These are phyloP conservation scores for Nicotiana sylvestris DNA, from an alignment of 257 asterid genomes.

Conservation along the genomic window DNA sequence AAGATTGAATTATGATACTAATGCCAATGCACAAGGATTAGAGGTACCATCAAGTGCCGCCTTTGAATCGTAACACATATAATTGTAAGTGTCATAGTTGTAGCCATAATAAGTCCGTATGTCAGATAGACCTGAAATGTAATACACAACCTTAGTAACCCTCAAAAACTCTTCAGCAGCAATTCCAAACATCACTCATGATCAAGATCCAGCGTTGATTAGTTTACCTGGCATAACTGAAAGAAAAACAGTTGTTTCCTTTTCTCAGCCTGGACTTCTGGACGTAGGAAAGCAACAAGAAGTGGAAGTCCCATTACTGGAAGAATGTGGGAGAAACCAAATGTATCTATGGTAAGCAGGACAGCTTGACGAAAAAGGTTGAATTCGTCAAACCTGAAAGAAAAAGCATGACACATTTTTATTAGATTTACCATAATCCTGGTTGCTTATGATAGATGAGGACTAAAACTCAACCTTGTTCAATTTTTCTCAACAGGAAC, in stretches of 20 bases:
- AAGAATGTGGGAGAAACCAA: constrained; percentile 80
- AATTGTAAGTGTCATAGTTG: constrained; percentile 63
- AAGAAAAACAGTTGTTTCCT: constrained; percentile 34
- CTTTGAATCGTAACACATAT: constrained; percentile 81
- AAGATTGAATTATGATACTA: background rate
- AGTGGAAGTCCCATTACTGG: constrained; percentile 83
- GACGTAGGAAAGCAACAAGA: constrained; percentile 41
- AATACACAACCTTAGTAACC: background rate
- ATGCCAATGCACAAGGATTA: background rate
- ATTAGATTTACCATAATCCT: background rate
- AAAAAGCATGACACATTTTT: constrained; percentile 8
- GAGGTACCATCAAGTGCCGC: constrained; percentile 87
- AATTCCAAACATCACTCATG: background rate
- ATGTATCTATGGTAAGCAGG: constrained; percentile 82
- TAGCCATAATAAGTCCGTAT: constrained; percentile 60
- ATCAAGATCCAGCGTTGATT: background rate
- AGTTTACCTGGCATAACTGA: constrained; percentile 60
- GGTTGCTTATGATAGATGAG: background rate
- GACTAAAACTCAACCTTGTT: background rate
- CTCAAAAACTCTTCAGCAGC: background rate
- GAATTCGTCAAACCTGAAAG: constrained; percentile 85
- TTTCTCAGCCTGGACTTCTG: constrained; percentile 24
- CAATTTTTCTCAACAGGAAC: too few species aligned
- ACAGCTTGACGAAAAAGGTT: constrained; percentile 77
- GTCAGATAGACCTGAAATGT: constrained; percentile 71